Conservation (phyloP, 1,284 basidiomycete species). For the Ceratobasidium sp. region DNA sequence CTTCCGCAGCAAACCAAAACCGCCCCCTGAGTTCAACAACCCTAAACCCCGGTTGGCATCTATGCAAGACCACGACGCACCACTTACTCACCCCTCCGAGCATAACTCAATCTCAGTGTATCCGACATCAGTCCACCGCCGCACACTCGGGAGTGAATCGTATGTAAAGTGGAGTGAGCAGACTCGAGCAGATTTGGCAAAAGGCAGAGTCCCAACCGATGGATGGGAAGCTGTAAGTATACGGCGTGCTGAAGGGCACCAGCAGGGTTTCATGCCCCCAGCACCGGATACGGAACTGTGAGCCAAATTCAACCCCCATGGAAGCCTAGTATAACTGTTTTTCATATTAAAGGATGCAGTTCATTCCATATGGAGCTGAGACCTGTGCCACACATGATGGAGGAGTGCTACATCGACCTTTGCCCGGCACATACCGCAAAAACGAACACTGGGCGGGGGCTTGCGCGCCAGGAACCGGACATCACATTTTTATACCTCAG, state of each 20-base stretch:
- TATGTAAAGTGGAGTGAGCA: conserved; percentile 23
- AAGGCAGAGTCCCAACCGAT: conserved; percentile 20
- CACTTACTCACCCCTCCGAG: conserved; percentile 52
- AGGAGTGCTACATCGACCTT: too few relatives aligned
- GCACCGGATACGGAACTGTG: conserved; percentile 23
- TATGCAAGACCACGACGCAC: conserved; percentile 47
- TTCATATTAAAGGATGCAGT: background rate
- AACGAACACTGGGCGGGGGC: too few relatives aligned
- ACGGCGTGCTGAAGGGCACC: conserved; percentile 21
- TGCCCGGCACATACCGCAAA: too few relatives aligned
- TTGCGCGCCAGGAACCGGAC: too few relatives aligned
- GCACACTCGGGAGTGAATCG: background rate
- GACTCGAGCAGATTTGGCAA: background rate
- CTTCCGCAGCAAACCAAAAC: conserved; percentile 19
- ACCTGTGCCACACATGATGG: too few relatives aligned
- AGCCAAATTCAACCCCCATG: background rate
- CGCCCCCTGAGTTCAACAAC: conserved; percentile 38
- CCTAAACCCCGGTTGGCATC: conserved; percentile 49
- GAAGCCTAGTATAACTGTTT: background rate
- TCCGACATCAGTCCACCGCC: conserved; percentile 6
- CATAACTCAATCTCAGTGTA: conserved; percentile 50
- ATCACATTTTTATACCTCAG: too few relatives aligned
- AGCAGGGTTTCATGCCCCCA: conserved; percentile 27
- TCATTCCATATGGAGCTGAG: conserved; percentile 19
- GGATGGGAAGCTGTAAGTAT: conserved; percentile 33